Evolutionary conservation across 2,329 filamentous ascomycete species (phyloP).

Genomic region (Calonectria ilicicola): DNA sequence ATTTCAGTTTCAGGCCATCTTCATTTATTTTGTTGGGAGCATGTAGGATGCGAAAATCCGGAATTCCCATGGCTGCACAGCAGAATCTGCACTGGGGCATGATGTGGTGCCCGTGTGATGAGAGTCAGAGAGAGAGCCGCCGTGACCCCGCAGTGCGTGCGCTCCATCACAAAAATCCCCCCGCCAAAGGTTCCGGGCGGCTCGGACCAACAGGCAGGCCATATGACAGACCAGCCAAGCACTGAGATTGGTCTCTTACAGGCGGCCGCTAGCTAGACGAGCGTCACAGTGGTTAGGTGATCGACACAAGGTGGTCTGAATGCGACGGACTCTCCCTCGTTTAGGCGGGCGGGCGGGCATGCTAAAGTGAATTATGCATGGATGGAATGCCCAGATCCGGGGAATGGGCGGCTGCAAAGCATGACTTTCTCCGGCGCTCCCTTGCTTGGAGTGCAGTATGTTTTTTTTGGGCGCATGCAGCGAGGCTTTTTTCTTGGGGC

Average conservation of each 20-base stretch:
- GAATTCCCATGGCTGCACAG: background rate
- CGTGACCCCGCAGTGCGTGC: background rate
- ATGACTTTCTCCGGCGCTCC: background rate
- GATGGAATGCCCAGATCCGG: constrained; percentile 2
- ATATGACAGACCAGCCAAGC: background rate
- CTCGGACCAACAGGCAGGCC: background rate
- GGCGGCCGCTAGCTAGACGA: constrained; percentile 2
- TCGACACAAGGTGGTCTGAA: background rate
- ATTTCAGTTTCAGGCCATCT: background rate
- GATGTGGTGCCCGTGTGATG: background rate
- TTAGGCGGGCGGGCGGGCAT: background rate
- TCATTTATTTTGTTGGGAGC: background rate
- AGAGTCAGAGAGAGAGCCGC: background rate
- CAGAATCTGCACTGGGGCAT: background rate
- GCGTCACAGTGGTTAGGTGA: background rate
- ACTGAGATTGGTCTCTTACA: background rate
- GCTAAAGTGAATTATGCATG: background rate
- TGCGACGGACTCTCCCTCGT: background rate
- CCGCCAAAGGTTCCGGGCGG: background rate
- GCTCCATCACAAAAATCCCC: background rate
- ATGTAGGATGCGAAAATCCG: background rate
- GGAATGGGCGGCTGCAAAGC: background rate
- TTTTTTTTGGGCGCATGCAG: background rate
- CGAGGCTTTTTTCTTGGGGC: background rate
- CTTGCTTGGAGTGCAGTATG: background rate